Evolutionary conservation across 805 yeast genomes (phyloP), one percentile per base, ranked within the genome.

Genomic region (Candida germanica): DNA sequence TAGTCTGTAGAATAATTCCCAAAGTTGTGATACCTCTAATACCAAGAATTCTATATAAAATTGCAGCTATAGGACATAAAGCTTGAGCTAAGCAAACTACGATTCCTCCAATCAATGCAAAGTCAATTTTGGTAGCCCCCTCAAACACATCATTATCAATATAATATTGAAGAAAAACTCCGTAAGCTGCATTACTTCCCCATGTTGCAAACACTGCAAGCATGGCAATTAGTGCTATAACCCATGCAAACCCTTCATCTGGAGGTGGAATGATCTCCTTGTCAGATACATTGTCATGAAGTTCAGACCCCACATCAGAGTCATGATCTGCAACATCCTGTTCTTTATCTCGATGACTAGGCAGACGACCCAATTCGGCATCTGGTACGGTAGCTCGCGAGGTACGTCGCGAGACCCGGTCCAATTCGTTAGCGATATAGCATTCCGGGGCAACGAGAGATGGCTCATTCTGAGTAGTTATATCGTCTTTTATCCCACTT

Each of bases 121-220:
- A 64, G 26, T 71, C 73, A 36, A 65, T 66, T 12, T 76, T 60
- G 21, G 61, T 50, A 2, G 73, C 73, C 10, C 66, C 63, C 1
- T 68, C 63, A 38, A 73, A 77, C 2, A 48, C 48, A 14, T 47
- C 31, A 18, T 40, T 51, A 44, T 43, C 44, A 8, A 72, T 44
- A 46, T 78, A 79, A 49, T 70, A 75, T 24, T 69, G 60, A 36
- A 78, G 72, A 48, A 75, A 80, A 4, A 77, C 75, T 18, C 83
- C 85, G 54, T 61, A 79, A 2, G 75, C 63, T 26, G 79, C 74
- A 38, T 74, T 73, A 58, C 77, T 64, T 12, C 86, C 86, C 70
- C 75, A 79, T 0, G 80, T 71, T 39, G 73, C 46, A 53, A 47
- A 70, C 49, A 66, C 65, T 51, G 51, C 65, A 12, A 71, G 57